These are phyloP conservation scores for Colletotrichum incanum DNA, from an alignment of 2,329 filamentous ascomycete genomes.

Conservation along the genomic window DNA sequence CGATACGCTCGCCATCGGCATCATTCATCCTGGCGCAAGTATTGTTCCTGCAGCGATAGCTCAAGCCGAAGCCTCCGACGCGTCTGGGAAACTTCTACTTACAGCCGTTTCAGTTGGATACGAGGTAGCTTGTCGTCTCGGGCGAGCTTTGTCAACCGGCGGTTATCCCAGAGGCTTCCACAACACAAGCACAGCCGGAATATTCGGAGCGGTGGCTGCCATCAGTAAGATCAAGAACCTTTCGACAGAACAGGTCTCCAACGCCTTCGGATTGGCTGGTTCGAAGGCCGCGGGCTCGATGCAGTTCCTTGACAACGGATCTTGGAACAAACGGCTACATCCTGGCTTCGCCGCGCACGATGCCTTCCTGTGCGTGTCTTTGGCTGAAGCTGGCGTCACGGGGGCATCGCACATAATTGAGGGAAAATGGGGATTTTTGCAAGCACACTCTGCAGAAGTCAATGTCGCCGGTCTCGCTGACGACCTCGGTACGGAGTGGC, in stretches of 20 bases:
- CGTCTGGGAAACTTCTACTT: slow-evolving; percentile 11
- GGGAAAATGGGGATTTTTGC: slow-evolving; percentile 46
- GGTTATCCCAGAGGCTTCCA: too few species aligned
- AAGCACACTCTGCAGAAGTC: slow-evolving; percentile 45
- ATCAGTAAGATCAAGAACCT: too few species aligned
- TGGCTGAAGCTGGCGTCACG: slow-evolving; percentile 47
- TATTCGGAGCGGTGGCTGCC: too few species aligned
- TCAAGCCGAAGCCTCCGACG: slow-evolving; percentile 43
- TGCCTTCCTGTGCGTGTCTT: slow-evolving; percentile 47
- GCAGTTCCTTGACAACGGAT: slow-evolving; percentile 51
- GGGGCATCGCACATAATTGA: slow-evolving; percentile 47
- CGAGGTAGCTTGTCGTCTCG: slow-evolving; percentile 49
- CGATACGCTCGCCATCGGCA: slow-evolving; percentile 59
- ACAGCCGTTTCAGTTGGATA: slow-evolving; percentile 47
- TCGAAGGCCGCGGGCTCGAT: slow-evolving; percentile 50
- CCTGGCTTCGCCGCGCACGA: slow-evolving; percentile 50
- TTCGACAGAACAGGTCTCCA: slow-evolving; percentile 31
- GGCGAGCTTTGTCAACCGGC: not conserved
- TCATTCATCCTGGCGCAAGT: slow-evolving; percentile 59
- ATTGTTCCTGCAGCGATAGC: slow-evolving; percentile 54
- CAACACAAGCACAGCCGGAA: too few species aligned
- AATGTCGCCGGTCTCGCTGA: slow-evolving; percentile 41
- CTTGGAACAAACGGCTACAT: slow-evolving; percentile 51
- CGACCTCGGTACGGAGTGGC: slow-evolving; percentile 39
- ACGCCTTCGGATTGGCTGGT: slow-evolving; percentile 48